phyloP scores from a whole-genome alignment of 2,329 filamentous ascomycete species.

The Sporothrix phasma region DNA sequence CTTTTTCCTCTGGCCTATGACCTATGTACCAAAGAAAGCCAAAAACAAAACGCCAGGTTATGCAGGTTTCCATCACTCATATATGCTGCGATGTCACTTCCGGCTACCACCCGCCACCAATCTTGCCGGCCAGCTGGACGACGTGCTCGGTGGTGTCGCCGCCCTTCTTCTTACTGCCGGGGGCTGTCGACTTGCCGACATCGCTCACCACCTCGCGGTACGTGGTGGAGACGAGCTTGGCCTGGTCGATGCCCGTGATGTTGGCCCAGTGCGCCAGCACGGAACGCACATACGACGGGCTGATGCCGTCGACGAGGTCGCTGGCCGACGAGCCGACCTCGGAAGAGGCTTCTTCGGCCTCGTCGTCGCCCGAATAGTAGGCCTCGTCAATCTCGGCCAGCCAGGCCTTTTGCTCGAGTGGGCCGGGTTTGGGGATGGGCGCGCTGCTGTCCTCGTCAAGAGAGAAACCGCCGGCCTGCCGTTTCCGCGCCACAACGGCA shows the following conservation, averaged over 20 bases:
- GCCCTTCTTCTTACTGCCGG: slow-evolving; percentile 25
- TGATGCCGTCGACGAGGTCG: slow-evolving; percentile 50
- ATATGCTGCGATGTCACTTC: too few relatives aligned
- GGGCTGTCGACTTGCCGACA: slow-evolving; percentile 59
- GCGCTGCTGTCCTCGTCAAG: background rate
- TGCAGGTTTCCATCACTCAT: background rate
- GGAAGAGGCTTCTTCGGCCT: slow-evolving; percentile 18
- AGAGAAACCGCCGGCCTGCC: background rate
- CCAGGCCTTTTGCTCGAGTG: slow-evolving; percentile 80
- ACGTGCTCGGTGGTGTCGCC: slow-evolving; percentile 71
- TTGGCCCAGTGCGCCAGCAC: slow-evolving; percentile 67
- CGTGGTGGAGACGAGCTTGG: slow-evolving; percentile 70
- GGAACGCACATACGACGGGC: slow-evolving; percentile 53
- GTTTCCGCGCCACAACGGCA: slow-evolving; percentile 40
- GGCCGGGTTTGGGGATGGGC: slow-evolving; percentile 44
- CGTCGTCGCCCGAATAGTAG: slow-evolving; percentile 68
- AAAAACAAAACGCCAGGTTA: background rate
- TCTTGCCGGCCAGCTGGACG: slow-evolving; percentile 78
- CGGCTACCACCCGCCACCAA: slow-evolving; percentile 81
- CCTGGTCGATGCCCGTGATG: slow-evolving; percentile 58
- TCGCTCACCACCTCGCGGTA: slow-evolving; percentile 92
- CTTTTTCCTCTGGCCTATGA: background rate
- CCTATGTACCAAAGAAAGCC: background rate
- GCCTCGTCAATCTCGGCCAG: slow-evolving; percentile 74
- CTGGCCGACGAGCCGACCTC: background rate